Conservation (phyloP, 2,329 filamentous ascomycete species). For the Ophiostoma perfectum region DNA sequence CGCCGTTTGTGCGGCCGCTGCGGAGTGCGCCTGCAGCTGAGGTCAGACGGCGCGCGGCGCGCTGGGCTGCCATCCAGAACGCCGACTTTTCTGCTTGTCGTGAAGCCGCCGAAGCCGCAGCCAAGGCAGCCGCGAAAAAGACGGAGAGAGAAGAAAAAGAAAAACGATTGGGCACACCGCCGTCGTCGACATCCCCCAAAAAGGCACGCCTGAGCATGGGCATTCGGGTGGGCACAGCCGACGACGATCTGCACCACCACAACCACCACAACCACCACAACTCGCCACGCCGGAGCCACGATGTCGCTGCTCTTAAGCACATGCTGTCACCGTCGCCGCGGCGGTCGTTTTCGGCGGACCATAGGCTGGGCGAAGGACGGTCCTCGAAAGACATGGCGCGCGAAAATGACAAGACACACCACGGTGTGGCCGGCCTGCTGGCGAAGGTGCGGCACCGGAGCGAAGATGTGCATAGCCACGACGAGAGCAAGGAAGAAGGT, state of each 20-base stretch:
- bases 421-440: conserved; percentile 45
- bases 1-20: conserved; percentile 50
- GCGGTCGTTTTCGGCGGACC: conserved; percentile 19
- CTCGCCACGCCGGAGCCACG: not conserved
- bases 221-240: conserved; percentile 48
- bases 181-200: conserved; percentile 17
- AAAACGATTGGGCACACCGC: conserved; percentile 17
- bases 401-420: conserved; percentile 38
- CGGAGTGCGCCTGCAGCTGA: conserved; percentile 58
- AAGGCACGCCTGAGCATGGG: conserved; percentile 28
- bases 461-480: conserved; percentile 26
- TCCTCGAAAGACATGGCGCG: not conserved
- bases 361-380: not conserved
- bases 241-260: conserved; percentile 32
- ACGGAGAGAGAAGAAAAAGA: not conserved
- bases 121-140: conserved; percentile 24
- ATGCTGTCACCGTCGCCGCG: conserved; percentile 32
- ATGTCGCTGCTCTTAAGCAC: conserved; percentile 28
- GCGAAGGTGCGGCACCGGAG: conserved; percentile 36
- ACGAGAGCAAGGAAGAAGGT: not conserved
- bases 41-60: conserved; percentile 63
- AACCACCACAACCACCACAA: conserved; percentile 21
- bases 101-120: conserved; percentile 26
- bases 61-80: conserved; percentile 60
- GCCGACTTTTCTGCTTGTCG: conserved; percentile 38